phyloP scores from a whole-genome alignment of 1,284 basidiomycete species.

The Cryptococcus sp. region DNA sequence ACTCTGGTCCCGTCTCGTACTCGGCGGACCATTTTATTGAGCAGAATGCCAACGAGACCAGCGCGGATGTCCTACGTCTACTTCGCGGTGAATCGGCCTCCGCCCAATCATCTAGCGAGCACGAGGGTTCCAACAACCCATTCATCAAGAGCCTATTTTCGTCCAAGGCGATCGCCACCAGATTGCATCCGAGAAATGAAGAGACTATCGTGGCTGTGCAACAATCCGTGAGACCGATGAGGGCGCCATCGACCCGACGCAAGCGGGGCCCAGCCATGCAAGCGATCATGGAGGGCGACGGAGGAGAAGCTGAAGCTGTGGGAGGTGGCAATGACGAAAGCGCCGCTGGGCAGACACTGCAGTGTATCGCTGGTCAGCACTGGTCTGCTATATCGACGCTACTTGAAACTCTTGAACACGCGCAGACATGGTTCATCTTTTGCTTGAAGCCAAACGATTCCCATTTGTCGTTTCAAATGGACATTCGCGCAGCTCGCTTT shows the following conservation, averaged over 20 bases:
- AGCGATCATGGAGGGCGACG: constrained; percentile 58
- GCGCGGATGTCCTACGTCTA: constrained; percentile 87
- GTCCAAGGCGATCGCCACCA: constrained; percentile 78
- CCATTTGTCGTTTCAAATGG: constrained; percentile 87
- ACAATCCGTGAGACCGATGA: constrained; percentile 87
- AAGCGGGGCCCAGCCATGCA: constrained; percentile 58
- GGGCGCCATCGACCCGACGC: constrained; percentile 78
- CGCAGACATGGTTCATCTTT: constrained; percentile 87
- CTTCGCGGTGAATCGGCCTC: constrained; percentile 58
- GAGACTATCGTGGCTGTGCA: constrained; percentile 92
- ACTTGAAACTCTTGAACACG: constrained; percentile 83
- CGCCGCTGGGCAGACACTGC: constrained; percentile 59
- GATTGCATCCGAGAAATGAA: constrained; percentile 84
- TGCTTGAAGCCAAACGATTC: constrained; percentile 93
- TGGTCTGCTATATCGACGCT: constrained; percentile 74
- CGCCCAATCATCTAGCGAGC: constrained; percentile 47
- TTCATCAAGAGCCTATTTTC: constrained; percentile 90
- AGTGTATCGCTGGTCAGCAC: constrained; percentile 84
- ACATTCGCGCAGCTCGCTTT: constrained; percentile 84
- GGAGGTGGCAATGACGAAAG: constrained; percentile 53
- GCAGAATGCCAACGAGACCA: constrained; percentile 81
- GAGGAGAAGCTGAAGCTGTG: constrained; percentile 49
- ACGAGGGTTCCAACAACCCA: constrained; percentile 73
- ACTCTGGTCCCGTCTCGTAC: constrained; percentile 85
- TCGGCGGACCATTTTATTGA: constrained; percentile 84